These are phyloP conservation scores for Juncus inflexus DNA, from an alignment of 176 grass and related monocot genomes.

Conservation along the genomic window DNA sequence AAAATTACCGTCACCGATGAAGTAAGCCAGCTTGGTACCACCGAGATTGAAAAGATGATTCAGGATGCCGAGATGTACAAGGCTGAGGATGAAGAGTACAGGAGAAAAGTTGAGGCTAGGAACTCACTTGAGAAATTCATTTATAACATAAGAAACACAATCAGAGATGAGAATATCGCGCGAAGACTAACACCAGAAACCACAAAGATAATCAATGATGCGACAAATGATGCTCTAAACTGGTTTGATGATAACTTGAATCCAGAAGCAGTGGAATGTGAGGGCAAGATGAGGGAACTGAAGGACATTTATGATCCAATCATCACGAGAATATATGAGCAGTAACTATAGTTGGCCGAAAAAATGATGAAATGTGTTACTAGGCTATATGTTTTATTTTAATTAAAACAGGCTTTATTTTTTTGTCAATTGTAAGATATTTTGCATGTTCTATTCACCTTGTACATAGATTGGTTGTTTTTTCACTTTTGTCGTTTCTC, in stretches of 20 bases:
- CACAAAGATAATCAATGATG: constrained; percentile 9
- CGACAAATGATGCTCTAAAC: constrained; percentile 1
- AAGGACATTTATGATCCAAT: constrained; percentile 26
- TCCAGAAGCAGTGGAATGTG: not conserved
- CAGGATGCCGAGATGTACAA: constrained; percentile 16
- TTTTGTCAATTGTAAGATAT: too few relatives aligned
- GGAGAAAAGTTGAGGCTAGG: constrained; percentile 12
- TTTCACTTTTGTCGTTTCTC: too few relatives aligned
- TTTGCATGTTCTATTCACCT: too few relatives aligned
- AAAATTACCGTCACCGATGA: constrained; percentile 17
- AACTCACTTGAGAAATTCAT: constrained; percentile 19
- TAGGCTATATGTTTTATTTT: too few relatives aligned
- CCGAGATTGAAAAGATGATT: constrained; percentile 18
- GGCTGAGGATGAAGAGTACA: constrained; percentile 13
- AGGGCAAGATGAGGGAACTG: constrained; percentile 13
- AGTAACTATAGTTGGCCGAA: not conserved
- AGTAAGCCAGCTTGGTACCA: not conserved
- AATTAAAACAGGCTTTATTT: too few relatives aligned
- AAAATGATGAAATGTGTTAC: too few relatives aligned
- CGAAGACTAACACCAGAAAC: constrained; percentile 13
- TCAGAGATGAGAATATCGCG: constrained; percentile 10
- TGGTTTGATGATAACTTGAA: constrained; percentile 19
- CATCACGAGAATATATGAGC: constrained; percentile 9
- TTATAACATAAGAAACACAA: constrained; percentile 16
- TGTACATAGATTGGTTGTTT: too few relatives aligned